These are phyloP conservation scores for Phytophthora hibernalis DNA, from an alignment of 352 stramenopile species.

Conservation along the genomic window DNA sequence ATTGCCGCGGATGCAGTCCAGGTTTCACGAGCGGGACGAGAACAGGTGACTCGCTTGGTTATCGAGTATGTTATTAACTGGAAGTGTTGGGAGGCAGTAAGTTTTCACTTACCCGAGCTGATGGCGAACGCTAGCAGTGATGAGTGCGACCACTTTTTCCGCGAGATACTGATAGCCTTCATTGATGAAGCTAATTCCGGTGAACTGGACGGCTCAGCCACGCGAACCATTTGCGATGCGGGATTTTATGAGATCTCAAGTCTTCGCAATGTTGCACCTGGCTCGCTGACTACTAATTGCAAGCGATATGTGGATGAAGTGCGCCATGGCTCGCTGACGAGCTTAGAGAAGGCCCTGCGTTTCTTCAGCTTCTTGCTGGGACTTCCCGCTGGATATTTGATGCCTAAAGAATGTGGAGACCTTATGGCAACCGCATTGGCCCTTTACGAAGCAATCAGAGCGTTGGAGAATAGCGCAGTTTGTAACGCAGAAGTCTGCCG, in stretches of 20 bases:
- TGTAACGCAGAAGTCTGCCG: constrained; percentile 24
- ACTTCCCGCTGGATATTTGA: constrained; percentile 49
- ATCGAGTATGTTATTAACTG: constrained; percentile 65
- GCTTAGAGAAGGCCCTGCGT: constrained; percentile 13
- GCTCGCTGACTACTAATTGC: constrained; percentile 43
- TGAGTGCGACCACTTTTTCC: constrained; percentile 38
- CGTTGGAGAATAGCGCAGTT: neutral
- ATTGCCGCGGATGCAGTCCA: neutral
- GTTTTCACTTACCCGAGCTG: constrained; percentile 76
- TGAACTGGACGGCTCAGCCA: constrained; percentile 32
- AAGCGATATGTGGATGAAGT: constrained; percentile 31
- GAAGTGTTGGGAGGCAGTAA: constrained; percentile 75
- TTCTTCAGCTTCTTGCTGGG: constrained; percentile 45
- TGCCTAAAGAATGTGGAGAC: constrained; percentile 30
- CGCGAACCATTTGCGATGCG: constrained; percentile 69
- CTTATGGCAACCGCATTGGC: constrained; percentile 33
- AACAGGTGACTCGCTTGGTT: constrained; percentile 54
- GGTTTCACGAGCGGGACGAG: constrained; percentile 18
- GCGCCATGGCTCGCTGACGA: constrained; percentile 3
- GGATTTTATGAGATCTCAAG: constrained; percentile 83
- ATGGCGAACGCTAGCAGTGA: constrained; percentile 46
- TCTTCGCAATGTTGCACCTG: constrained; percentile 49
- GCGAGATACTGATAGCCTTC: constrained; percentile 44
- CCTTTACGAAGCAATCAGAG: constrained; percentile 30
- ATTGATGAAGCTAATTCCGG: constrained; percentile 35